Evolutionary conservation across 2,329 filamentous ascomycete species (phyloP), one percentile per base, ranked within the genome.

Genomic region (Claviceps spartinae): DNA sequence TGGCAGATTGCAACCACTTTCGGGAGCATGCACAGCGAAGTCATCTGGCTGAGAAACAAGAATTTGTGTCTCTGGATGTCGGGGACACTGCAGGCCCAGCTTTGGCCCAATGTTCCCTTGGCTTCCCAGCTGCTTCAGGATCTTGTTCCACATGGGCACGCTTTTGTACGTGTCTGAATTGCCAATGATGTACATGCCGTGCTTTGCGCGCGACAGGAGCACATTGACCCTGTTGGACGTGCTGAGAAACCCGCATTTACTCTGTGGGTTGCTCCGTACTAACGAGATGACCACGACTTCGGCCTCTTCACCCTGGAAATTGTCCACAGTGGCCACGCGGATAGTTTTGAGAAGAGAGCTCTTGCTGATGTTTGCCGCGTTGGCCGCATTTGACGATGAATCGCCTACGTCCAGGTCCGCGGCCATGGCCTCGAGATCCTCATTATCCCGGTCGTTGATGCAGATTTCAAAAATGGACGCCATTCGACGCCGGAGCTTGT

Each of bases 271-370:
- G 65, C 83, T 86, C 42, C 86, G 76, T 0, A 88, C 83, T 0
- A 90, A 68, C 0, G 82, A 86, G 0, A 89, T 69, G 2, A 90
- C 69, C 0, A 90, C 71, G 8, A 90, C 69, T 49, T 86, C 82
- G 1, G 80, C 81, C 59, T 90, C 85, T 60, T 90, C 85, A 0
- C 85, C 86, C 58, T 90, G 84, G 52, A 87, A 89, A 56, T 88
- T 89, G 62, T 87, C 83, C 0, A 88, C 76, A 0, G 82, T 88
- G 0, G 83, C 81, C 0, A 83, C 63, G 4, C 78, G 67, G 2
- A 85, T 62, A 1, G 68, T 69, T 24, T 76, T 67, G 0, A 74
- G 59, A 0, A 82, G 66, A 0, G 66, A n/a, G 30, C 43, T 6
- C 58, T 57, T 38, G 61, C 45, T n/a, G 34, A 8, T 14, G 13